phyloP scores from a whole-genome alignment of 177 flowering plant species.

The Vitis hybrid region DNA sequence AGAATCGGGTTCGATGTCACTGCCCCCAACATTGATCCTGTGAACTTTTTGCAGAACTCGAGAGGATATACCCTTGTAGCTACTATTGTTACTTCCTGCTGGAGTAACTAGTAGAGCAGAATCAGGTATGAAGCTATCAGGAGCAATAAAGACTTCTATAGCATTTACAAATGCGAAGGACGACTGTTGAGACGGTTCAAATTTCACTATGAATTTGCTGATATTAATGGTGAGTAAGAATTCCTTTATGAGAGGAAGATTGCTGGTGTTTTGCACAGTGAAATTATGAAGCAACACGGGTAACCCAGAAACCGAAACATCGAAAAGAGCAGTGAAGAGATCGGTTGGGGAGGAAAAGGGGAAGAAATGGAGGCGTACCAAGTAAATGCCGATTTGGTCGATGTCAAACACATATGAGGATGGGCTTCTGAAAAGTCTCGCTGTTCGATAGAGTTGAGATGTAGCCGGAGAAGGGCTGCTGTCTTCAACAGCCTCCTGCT shows the following conservation, averaged over 20 bases:
- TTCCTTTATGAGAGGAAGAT: slow-evolving; percentile 23
- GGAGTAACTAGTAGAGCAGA: slow-evolving; percentile 13
- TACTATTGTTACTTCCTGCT: background rate
- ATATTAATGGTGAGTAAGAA: slow-evolving; percentile 2
- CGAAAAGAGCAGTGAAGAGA: slow-evolving; percentile 18
- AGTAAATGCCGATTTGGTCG: background rate
- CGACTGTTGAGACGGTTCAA: slow-evolving; percentile 26
- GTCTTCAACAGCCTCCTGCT: background rate
- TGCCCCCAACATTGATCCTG: slow-evolving; percentile 56
- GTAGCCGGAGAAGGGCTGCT: background rate
- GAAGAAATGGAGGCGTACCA: slow-evolving; percentile 38
- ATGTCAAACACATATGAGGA: slow-evolving; percentile 18
- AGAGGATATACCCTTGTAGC: slow-evolving; percentile 11
- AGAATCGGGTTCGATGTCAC: slow-evolving; percentile 16
- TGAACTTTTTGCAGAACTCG: slow-evolving; percentile 33
- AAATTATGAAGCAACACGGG: slow-evolving; percentile 17
- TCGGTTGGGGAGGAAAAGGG: slow-evolving; percentile 9
- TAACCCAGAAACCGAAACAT: slow-evolving; percentile 16
- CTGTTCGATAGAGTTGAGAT: slow-evolving; percentile 23
- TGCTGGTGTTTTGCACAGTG: background rate
- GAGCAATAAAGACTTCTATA: slow-evolving; percentile 44
- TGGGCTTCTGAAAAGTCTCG: slow-evolving; percentile 18
- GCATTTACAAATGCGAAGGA: slow-evolving; percentile 51
- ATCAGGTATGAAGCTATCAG: slow-evolving; percentile 22
- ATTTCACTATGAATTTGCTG: slow-evolving; percentile 11